Percentiles rank a stretch among this genome's conserved stretches.
phyloP scores from a whole-genome alignment of 306 rosid genomes.

The Herpetospermum pedunculosum region DNA sequence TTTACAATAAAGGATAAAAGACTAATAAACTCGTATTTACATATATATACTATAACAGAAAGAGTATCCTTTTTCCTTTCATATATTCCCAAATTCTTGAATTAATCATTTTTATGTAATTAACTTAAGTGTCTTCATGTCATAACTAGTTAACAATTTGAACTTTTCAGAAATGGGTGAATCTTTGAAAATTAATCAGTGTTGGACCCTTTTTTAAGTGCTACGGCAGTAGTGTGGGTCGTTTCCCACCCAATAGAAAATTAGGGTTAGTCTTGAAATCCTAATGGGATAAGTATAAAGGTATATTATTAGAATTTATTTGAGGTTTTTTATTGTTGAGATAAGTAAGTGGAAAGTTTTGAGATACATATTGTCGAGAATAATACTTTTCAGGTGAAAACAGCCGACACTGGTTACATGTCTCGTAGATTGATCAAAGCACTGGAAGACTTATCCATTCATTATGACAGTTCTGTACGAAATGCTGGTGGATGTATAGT shows the following conservation, averaged over 20 bases:
- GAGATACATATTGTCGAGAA: slow-evolving; percentile 8
- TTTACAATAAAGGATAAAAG: background rate
- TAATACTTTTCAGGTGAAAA: slow-evolving; percentile 62
- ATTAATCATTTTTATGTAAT: too few species aligned
- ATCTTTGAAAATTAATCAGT: background rate
- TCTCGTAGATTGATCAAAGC: slow-evolving; percentile 86
- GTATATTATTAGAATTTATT: background rate
- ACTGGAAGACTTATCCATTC: slow-evolving; percentile 71
- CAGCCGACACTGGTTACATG: slow-evolving; percentile 98
- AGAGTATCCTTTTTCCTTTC: background rate
- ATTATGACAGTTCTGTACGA: slow-evolving; percentile 79
- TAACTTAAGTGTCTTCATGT: background rate
- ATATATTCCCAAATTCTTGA: background rate
- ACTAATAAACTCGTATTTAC: background rate
- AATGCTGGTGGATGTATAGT: slow-evolving; percentile 61
- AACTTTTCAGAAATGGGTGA: background rate
- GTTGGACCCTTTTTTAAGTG: background rate
- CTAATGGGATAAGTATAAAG: background rate
- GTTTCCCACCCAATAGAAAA: background rate
- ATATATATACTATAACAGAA: background rate
- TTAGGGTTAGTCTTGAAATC: background rate
- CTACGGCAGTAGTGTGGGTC: background rate
- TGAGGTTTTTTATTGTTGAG: background rate
- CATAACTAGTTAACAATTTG: background rate
- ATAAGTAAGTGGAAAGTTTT: background rate